phyloP scores from a whole-genome alignment of 768 basidiomycete species.

The Leccinum disarticulatum region DNA sequence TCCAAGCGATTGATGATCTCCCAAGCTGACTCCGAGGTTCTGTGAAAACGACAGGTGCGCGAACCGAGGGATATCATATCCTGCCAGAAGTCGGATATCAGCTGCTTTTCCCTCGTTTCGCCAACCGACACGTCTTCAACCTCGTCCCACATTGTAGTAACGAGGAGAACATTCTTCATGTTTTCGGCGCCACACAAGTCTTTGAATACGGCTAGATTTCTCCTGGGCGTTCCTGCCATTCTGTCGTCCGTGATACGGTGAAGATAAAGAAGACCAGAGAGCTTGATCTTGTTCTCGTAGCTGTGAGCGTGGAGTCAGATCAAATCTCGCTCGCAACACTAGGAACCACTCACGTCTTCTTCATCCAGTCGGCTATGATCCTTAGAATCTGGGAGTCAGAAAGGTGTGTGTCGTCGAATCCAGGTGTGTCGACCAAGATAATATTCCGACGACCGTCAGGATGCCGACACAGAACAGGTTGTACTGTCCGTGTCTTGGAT shows the following conservation, averaged over 20 bases:
- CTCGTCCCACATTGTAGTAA: slow-evolving; percentile 24
- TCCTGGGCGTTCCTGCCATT: slow-evolving; percentile 10
- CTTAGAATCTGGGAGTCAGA: slow-evolving; percentile 11
- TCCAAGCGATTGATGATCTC: slow-evolving; percentile 7
- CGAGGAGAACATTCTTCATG: slow-evolving; percentile 18
- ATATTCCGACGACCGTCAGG: slow-evolving; percentile 15
- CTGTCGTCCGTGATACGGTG: slow-evolving; percentile 16
- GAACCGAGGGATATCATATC: slow-evolving; percentile 16
- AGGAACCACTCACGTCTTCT: slow-evolving; percentile 11
- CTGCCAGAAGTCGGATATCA: slow-evolving; percentile 13
- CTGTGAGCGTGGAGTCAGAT: slow-evolving; percentile 1
- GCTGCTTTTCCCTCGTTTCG: slow-evolving; percentile 12
- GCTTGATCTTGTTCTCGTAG: slow-evolving; percentile 11
- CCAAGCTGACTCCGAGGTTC: slow-evolving; percentile 16
- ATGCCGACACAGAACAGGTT: slow-evolving; percentile 11
- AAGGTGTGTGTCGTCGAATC: slow-evolving; percentile 16
- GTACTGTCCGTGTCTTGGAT: slow-evolving; percentile 10
- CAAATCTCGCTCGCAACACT: background rate
- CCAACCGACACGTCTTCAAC: slow-evolving; percentile 1
- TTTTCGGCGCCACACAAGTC: slow-evolving; percentile 10
- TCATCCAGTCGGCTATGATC: slow-evolving; percentile 18
- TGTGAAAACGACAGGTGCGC: slow-evolving; percentile 7
- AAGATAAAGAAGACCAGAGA: slow-evolving; percentile 14
- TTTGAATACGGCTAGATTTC: slow-evolving; percentile 11
- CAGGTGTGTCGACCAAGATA: slow-evolving; percentile 20